These are phyloP conservation scores for Nakazawaea wickerhamii DNA, from an alignment of 805 yeast species.

Conservation along the genomic window DNA sequence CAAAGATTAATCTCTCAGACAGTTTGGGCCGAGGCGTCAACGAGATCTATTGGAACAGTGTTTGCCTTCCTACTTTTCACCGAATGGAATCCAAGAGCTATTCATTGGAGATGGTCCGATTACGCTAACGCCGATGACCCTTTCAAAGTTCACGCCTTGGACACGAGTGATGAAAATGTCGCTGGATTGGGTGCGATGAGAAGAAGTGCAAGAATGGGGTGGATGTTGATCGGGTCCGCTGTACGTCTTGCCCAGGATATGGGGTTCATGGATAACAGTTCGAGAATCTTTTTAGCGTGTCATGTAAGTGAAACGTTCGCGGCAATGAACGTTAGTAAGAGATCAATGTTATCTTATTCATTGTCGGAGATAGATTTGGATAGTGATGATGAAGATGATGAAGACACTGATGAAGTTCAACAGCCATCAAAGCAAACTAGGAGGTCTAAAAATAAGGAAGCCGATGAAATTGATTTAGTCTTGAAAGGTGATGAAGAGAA, in stretches of 20 bases:
- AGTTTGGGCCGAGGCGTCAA: slow-evolving; percentile 91
- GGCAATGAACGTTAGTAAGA: slow-evolving; percentile 74
- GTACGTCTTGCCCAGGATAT: slow-evolving; percentile 82
- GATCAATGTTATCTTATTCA: slow-evolving; percentile 72
- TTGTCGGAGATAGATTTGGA: slow-evolving; percentile 60
- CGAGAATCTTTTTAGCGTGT: slow-evolving; percentile 74
- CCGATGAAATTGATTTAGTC: slow-evolving; percentile 17
- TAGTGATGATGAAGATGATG: slow-evolving; percentile 31
- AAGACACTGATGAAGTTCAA: slow-evolving; percentile 29
- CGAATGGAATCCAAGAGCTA: slow-evolving; percentile 95
- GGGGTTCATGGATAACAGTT: slow-evolving; percentile 69
- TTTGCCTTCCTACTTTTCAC: slow-evolving; percentile 79
- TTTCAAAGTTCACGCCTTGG: slow-evolving; percentile 16
- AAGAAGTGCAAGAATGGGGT: slow-evolving; percentile 83
- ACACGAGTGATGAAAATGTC: slow-evolving; percentile 35
- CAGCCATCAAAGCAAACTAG: neutral
- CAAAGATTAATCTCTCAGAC: slow-evolving; percentile 78
- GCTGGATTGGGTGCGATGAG: slow-evolving; percentile 83
- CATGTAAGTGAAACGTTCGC: slow-evolving; percentile 80
- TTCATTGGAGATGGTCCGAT: slow-evolving; percentile 83
- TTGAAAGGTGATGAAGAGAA: slow-evolving; percentile 26
- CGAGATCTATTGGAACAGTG: slow-evolving; percentile 81
- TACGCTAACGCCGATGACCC: slow-evolving; percentile 49
- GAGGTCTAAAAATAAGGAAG: slow-evolving; percentile 8
- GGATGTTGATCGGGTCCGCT: slow-evolving; percentile 90